Conservation (phyloP, 108 stramenopile species). For the Skeletonema tropicum region DNA sequence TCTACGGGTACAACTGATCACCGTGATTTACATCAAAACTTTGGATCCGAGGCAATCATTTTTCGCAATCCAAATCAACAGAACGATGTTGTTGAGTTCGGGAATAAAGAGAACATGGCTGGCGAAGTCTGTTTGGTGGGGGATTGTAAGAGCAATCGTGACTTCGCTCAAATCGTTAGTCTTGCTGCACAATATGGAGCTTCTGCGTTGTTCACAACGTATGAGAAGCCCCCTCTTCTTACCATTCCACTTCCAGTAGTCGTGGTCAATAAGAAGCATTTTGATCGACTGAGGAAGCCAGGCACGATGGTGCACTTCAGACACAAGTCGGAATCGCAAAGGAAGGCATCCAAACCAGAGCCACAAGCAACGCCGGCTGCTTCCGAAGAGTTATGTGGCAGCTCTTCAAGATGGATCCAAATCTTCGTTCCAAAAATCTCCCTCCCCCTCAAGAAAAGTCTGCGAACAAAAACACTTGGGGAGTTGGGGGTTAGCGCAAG, state of each 20-base stretch:
- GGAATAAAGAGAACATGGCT: background rate
- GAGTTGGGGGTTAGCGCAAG: too few relatives aligned
- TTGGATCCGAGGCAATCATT: background rate
- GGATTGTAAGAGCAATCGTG: background rate
- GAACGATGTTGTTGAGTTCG: background rate
- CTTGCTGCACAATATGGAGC: conserved; percentile 15
- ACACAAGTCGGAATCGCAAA: background rate
- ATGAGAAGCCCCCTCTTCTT: background rate
- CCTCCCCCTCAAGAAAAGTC: background rate
- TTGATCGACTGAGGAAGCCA: background rate
- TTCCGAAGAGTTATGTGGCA: background rate
- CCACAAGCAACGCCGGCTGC: background rate
- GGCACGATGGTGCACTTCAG: background rate
- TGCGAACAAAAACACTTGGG: background rate
- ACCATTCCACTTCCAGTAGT: conserved; percentile 8
- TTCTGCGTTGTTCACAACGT: conserved; percentile 8
- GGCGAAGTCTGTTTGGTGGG: background rate
- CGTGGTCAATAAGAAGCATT: background rate
- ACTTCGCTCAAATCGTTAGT: background rate
- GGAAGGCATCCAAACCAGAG: background rate
- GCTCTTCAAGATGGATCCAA: background rate
- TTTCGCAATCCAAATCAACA: background rate
- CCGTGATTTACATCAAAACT: background rate
- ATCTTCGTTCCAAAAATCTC: background rate
- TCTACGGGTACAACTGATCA: background rate